phyloP scores from a whole-genome alignment of 495 filamentous ascomycete species.

The Tuber calosporum region DNA sequence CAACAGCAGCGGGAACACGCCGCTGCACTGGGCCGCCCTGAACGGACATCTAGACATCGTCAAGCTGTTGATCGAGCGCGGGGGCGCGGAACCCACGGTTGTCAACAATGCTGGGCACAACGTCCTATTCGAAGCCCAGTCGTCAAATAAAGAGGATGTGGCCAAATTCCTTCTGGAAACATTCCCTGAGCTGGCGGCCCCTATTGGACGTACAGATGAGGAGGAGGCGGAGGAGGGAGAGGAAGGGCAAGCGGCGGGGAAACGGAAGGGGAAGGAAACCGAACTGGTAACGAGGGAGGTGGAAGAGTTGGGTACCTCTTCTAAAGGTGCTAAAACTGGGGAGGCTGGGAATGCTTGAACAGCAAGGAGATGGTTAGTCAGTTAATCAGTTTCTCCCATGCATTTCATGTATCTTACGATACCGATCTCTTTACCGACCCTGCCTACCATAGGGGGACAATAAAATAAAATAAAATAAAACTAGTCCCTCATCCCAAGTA shows the following conservation, averaged over 20 bases:
- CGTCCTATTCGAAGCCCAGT: constrained; percentile 75
- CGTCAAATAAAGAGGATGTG: constrained; percentile 60
- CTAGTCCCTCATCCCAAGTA: not conserved
- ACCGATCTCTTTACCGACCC: not conserved
- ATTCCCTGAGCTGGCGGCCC: constrained; percentile 26
- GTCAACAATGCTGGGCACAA: constrained; percentile 78
- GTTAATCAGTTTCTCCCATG: not conserved
- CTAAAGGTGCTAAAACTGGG: constrained; percentile 10
- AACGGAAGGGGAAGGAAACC: not conserved
- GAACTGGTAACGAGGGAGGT: not conserved
- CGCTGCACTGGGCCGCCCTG: constrained; percentile 84
- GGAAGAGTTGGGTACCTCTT: constrained; percentile 15
- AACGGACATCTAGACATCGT: constrained; percentile 78
- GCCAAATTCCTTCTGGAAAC: constrained; percentile 58
- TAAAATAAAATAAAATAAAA: not conserved
- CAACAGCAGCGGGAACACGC: constrained; percentile 77
- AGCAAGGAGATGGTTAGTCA: not conserved
- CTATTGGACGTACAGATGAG: constrained; percentile 49
- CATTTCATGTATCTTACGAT: not conserved
- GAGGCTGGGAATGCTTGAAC: not conserved
- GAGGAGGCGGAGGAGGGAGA: constrained; percentile 28
- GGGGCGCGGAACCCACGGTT: constrained; percentile 63
- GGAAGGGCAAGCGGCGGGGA: not conserved
- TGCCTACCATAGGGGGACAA: not conserved
- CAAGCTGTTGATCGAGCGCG: constrained; percentile 60